Base-by-base conservation (phyloP, 805 yeast species). In the Zygotorulaspora florentina region DNA sequence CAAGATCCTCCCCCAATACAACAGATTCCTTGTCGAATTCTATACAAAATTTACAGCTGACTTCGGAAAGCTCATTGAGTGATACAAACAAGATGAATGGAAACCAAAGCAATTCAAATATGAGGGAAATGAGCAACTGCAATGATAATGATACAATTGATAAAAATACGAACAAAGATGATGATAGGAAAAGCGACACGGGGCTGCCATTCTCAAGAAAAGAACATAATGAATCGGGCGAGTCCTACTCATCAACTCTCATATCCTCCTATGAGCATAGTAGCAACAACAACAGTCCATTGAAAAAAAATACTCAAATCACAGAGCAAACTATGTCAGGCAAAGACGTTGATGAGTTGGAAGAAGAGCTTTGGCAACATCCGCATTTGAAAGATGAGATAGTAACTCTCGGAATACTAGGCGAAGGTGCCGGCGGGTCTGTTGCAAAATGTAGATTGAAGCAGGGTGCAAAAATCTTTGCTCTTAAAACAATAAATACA, bases 371-470 rank as follows among this genome's bases (percentile, higher is more conserved):
- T 42, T 90, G 97, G 96, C 76, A 79, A 52, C 55, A 65, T 3
- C 69, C 82, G 1, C 51, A 52, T 34, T 73, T 77, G 43, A 64
- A 71, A 25, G 77, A 79, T 40, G 76, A 80, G 37, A 86, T 93
- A 30, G 70, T 77, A 7, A 88, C 87, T 44, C 52, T 90, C 31
- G 81, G 81, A 16, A 74, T 79, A 25, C 65, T 91, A 17, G 99
- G 99, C 15, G 98, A 93, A 69, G 99, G 99, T 13, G 83, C 87
- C 29, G 96, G 96, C 12, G 99, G 98, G 0, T 76, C 87, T 9
- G 99, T 91, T 9, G 75, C 83, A 16, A 83, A 87, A 61, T 91
- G 98, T 65, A 70, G 70, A 46, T 70, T 91, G 42, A 71, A 69
- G 46, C 58, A 75, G 35, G 83, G 85, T 8, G 62, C 71, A 18